These are phyloP conservation scores for Candida krabiensis DNA, from an alignment of 805 yeast species.

Conservation along the genomic window DNA sequence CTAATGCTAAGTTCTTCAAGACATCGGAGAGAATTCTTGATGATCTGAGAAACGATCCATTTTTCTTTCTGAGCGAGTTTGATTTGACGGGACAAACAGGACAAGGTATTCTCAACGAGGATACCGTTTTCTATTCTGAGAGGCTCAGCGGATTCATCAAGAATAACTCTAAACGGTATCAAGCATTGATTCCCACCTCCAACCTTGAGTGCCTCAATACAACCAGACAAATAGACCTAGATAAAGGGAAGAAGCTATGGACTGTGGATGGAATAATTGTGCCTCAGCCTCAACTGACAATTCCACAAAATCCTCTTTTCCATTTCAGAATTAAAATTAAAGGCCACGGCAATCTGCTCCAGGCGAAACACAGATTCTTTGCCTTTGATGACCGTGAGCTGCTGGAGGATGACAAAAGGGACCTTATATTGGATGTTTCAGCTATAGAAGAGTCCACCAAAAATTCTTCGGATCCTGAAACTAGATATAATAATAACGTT, in stretches of 20 bases:
- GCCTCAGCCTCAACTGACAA: slow-evolving; percentile 15
- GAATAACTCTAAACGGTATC: slow-evolving; percentile 19
- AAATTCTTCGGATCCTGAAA: slow-evolving; percentile 7
- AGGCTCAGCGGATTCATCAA: slow-evolving; percentile 20
- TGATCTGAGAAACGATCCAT: slow-evolving; percentile 52
- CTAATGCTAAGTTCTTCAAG: slow-evolving; percentile 42
- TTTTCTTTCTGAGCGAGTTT: slow-evolving; percentile 28
- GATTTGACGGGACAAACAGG: slow-evolving; percentile 7
- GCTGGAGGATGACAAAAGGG: slow-evolving; percentile 24
- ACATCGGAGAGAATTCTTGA: slow-evolving; percentile 68
- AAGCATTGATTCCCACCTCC: slow-evolving; percentile 38
- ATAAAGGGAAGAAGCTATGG: slow-evolving; percentile 16
- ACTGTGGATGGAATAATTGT: slow-evolving; percentile 27
- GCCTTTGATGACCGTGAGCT: slow-evolving; percentile 28
- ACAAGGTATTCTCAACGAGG: slow-evolving; percentile 28
- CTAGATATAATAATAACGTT: slow-evolving; percentile 11
- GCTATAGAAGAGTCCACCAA: slow-evolving; percentile 2
- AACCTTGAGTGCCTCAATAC: slow-evolving; percentile 19
- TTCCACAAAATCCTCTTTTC: slow-evolving; percentile 22
- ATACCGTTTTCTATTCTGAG: slow-evolving; percentile 38
- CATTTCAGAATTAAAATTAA: slow-evolving; percentile 32
- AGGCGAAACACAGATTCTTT: slow-evolving; percentile 27
- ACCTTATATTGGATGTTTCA: slow-evolving; percentile 18
- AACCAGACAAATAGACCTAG: slow-evolving; percentile 10
- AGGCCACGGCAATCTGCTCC: slow-evolving; percentile 12